Conservation (phyloP, 306 rosid genomes). For the Cotoneaster glaucophyllus region DNA sequence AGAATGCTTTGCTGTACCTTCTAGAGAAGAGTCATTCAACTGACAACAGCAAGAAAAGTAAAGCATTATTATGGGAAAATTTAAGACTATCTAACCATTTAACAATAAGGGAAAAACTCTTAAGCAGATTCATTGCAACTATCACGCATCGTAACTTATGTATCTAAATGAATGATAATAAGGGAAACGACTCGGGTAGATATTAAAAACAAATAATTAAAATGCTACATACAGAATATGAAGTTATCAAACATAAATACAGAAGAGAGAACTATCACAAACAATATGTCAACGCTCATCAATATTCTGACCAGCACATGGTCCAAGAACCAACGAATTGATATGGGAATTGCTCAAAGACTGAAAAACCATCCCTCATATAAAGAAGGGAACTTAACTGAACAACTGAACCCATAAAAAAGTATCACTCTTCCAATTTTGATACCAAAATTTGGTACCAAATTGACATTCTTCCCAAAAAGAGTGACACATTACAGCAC, state of each 20-base stretch:
- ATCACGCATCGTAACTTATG: neutral
- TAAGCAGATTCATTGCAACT: neutral
- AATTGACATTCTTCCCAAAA: neutral
- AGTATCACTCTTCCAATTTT: neutral
- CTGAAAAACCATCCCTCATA: neutral
- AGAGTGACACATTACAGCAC: neutral
- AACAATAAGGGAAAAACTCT: neutral
- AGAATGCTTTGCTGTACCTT: neutral
- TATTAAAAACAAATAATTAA: neutral
- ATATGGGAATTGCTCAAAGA: neutral
- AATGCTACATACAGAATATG: neutral
- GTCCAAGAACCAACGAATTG: neutral
- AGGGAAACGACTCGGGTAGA: too few relatives aligned
- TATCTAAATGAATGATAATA: neutral
- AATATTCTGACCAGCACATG: neutral
- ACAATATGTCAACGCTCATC: neutral
- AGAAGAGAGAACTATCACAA: neutral
- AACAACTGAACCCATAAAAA: neutral
- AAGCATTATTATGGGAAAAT: neutral
- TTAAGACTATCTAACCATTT: neutral
- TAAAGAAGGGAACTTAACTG: neutral
- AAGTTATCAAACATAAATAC: neutral
- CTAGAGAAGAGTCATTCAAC: neutral
- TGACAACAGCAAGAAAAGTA: neutral
- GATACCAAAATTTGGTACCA: neutral